Conservation (phyloP, 1,139 yeast species). For the Suhomyces maxii region DNA sequence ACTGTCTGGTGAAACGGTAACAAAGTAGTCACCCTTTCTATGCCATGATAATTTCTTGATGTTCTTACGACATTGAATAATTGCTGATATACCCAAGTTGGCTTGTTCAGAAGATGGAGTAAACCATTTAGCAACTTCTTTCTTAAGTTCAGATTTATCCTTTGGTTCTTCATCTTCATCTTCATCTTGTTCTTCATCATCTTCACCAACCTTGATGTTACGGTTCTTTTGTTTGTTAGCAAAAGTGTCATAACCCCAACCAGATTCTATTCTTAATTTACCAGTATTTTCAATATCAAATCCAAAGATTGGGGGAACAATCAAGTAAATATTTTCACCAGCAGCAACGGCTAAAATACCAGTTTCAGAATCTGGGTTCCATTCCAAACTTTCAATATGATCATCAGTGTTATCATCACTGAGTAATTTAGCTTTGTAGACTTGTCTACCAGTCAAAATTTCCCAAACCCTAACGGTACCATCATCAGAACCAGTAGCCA, state of each 20-base stretch:
- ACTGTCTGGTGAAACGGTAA: conserved; percentile 88
- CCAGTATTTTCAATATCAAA: conserved; percentile 83
- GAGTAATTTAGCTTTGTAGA: conserved; percentile 61
- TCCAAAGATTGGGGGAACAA: conserved; percentile 90
- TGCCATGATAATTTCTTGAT: conserved; percentile 93
- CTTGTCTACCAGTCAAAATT: conserved; percentile 90
- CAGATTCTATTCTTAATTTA: conserved; percentile 76
- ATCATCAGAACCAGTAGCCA: conserved; percentile 98
- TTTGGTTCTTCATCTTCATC: conserved; percentile 35
- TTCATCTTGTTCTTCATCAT: conserved; percentile 31
- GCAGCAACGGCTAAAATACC: conserved; percentile 84
- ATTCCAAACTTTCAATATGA: conserved; percentile 76
- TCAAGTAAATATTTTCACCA: conserved; percentile 74
- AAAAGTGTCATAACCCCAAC: conserved; percentile 87
- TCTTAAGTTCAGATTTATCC: conserved; percentile 38
- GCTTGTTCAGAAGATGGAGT: conserved; percentile 69
- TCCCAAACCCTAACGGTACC: conserved; percentile 98
- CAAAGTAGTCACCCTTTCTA: conserved; percentile 94
- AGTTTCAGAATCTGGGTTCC: conserved; percentile 80
- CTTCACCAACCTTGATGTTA: conserved; percentile 46
- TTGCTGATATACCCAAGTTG: conserved; percentile 67
- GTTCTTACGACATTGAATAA: conserved; percentile 67
- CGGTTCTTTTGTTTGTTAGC: conserved; percentile 52
- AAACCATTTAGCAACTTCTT: conserved; percentile 78
- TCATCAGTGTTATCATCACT: conserved; percentile 63